Base-by-base conservation (phyloP, 2,329 filamentous ascomycete genomes). In the Rosellinia necatrix region DNA sequence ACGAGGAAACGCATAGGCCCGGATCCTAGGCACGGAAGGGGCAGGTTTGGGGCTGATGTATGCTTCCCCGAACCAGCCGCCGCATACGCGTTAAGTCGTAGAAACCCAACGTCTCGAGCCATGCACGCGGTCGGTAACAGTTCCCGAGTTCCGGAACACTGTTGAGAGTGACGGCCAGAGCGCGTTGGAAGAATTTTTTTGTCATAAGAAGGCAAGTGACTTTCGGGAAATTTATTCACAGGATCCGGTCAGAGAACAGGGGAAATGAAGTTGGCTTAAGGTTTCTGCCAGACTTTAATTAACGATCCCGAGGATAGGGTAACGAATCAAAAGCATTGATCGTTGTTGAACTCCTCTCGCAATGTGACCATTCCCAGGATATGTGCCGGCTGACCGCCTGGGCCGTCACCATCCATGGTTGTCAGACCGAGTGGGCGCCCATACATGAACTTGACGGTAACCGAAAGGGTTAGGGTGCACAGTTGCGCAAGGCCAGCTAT, bases 271-370 rank as follows among this genome's bases (percentile, higher is more conserved):
- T 68, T 63, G 62, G 62, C 63, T 69, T 69, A 68, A 69, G 62
- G 67, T 69, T 69, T 66, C 58, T 27, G 54, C 48, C 44, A 53
- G 47, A 37, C 38, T 53, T 59, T 53, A 56, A 61, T 62, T 62
- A 63, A 46, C 44, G 58, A 49, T 53, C 49, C 62, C 65, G 61
- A 64, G 61, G 56, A 58, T 44, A 56, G 62, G 64, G 64, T 62
- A 69, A 63, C 67, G 67, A 69, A 69, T 69, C 67, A 68, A 59
- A 61, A 63, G 47, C 57, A 60, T 48, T 41, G 50, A 54, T 60
- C 29, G 56, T 53, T 60, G 58, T 44, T 61, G 58, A 65, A 60
- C 64, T 67, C 62, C 66, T 62, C 65, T 61, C 64, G 59, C 61
- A 62, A 62, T 64, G 63, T 67, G 51, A 59, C 56, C 59, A 49